These are phyloP conservation scores for Botrytis medusae DNA, from an alignment of 2,329 filamentous ascomycete species.

Conservation along the genomic window DNA sequence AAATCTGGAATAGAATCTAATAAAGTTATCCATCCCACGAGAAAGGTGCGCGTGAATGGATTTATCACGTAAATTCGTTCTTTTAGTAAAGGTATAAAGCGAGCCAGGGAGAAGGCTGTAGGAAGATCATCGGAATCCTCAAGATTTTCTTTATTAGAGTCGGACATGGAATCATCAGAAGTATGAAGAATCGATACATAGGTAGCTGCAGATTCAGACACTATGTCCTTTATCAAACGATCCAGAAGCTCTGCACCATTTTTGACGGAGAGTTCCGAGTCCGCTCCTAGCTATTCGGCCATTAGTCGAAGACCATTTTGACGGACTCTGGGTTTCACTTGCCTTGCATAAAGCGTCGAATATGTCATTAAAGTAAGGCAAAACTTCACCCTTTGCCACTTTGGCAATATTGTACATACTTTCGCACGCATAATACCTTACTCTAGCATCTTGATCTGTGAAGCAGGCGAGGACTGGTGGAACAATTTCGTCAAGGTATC, in stretches of 20 bases:
- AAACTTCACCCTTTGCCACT: conserved; percentile 94
- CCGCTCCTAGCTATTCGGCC: conserved; percentile 73
- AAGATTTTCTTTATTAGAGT: conserved; percentile 48
- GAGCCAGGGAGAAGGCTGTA: conserved; percentile 86
- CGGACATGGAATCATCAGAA: conserved; percentile 51
- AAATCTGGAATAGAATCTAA: conserved; percentile 96
- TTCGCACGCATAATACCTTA: conserved; percentile 97
- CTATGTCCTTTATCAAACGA: conserved; percentile 92
- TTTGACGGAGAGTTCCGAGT: conserved; percentile 95
- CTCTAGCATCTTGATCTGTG: conserved; percentile 93
- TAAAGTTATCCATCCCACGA: conserved; percentile 93
- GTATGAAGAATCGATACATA: conserved; percentile 87
- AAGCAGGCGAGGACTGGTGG: conserved; percentile 97
- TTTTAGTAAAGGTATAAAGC: conserved; percentile 89
- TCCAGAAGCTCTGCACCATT: conserved; percentile 96
- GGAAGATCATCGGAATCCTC: conserved; percentile 56
- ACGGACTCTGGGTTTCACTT: conserved; percentile 34
- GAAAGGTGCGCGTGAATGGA: conserved; percentile 89
- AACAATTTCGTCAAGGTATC: conserved; percentile 90
- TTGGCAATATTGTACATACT: conserved; percentile 99
- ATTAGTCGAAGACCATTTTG: conserved; percentile 22
- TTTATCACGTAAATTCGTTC: conserved; percentile 94
- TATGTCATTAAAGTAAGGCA: conserved; percentile 97
- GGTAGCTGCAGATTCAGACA: conserved; percentile 89
- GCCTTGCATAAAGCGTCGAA: conserved; percentile 98